phyloP scores from a whole-genome alignment of 352 stramenopile species.

The Globisporangium parvum region DNA sequence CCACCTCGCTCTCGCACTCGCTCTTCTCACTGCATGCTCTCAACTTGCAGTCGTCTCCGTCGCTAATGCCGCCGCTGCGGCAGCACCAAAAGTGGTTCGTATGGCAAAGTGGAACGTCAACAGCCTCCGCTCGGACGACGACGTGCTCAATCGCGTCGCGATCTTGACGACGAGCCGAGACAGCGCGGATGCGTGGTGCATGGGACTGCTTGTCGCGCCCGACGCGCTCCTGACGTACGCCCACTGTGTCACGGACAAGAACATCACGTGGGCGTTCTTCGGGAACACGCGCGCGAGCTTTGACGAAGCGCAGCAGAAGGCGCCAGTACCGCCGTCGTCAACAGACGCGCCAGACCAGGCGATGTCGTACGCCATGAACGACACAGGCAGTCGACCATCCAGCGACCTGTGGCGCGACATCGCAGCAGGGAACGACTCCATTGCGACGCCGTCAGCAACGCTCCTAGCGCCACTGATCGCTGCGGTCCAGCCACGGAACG shows the following conservation, averaged over 20 bases:
- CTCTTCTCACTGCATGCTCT: not conserved
- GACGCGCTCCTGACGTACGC: constrained; percentile 27
- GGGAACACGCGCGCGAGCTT: constrained; percentile 10
- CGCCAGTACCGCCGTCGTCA: not conserved
- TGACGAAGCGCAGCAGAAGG: not conserved
- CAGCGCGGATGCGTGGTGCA: constrained; percentile 17
- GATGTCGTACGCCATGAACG: no score
- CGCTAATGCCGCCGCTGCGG: not conserved
- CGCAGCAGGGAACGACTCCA: no score
- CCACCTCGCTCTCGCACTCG: no score
- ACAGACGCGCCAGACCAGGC: not conserved
- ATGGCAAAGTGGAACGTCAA: constrained; percentile 6
- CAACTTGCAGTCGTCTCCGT: not conserved
- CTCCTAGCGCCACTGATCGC: no score
- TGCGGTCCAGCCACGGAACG: not conserved
- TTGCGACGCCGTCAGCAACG: no score
- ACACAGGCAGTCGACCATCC: no score
- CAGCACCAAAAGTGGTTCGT: not conserved
- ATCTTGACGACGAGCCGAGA: constrained; percentile 14
- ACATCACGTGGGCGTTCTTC: constrained; percentile 25
- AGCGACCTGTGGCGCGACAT: no score
- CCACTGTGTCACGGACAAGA: constrained; percentile 13
- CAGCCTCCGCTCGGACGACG: not conserved
- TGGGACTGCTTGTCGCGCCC: constrained; percentile 26
- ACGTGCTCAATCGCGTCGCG: constrained; percentile 16